Evolutionary conservation across 805 yeast genomes (phyloP), one percentile per base, ranked within the genome.

Genomic region (Candida chilensis): DNA sequence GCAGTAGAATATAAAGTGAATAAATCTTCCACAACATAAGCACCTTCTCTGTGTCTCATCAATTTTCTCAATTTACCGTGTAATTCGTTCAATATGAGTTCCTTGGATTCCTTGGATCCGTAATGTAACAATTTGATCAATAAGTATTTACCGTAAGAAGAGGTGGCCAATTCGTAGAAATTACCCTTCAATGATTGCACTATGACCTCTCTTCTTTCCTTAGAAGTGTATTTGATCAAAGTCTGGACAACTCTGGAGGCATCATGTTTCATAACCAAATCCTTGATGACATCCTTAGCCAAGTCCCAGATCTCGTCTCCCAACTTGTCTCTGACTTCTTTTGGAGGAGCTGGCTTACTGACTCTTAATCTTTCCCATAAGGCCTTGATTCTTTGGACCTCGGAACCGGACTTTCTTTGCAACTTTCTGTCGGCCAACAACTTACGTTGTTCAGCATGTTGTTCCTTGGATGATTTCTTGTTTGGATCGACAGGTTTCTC

Each of bases 11-110:
- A 90, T 34, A 87, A 71, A 16, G 85, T 84, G 50, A 67, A 90
- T 47, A 85, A 66, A 65, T 90, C 98, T 58, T 90, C 97, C 40
- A 88, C 87, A 24, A 90, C 97, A 47, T 90, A 87, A 10, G 97
- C 97, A 58, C 96, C 98, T 67, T 90, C 97, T 61, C 83, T 80
- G 60, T 90, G 96, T 65, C 94, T 78, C 92, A 90, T 86, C 35
- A 90, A 65, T 57, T 86, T 90, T 53, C 96, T 71, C 47, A 85
- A 72, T 44, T 79, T 78, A 29, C 98, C 98, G 48, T 87, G 95
- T 41, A 90, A 67, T 59, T 87, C 96, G 47, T 79, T 70, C 33
- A 88, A 67, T 33, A 90, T 80, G 21, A 74, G 42, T 32, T 75
- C 80, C 45, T 95, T 71, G 1, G 88, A 75, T 18, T 78, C 78